Percentiles rank a stretch among this genome's conserved stretches.
phyloP scores from a whole-genome alignment of 2,329 filamentous ascomycete species.

The Colletotrichum spaethianum region DNA sequence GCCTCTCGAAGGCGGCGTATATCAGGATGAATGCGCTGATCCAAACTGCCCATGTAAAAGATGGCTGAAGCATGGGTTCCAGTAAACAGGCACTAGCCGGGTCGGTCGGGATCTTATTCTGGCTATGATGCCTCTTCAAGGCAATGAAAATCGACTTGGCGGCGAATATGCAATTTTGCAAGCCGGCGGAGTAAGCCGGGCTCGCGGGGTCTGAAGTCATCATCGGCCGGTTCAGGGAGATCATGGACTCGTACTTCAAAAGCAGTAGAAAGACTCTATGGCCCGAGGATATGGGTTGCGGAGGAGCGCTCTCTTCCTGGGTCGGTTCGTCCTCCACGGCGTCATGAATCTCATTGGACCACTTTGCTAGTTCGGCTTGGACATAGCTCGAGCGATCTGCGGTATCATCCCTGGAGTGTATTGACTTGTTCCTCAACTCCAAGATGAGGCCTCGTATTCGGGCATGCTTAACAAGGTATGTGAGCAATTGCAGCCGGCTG shows the following conservation, averaged over 20 bases:
- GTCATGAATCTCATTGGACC: conserved; percentile 68
- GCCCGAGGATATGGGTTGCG: conserved; percentile 37
- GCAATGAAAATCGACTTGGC: conserved; percentile 62
- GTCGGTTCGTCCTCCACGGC: conserved; percentile 55
- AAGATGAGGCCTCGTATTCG: conserved; percentile 65
- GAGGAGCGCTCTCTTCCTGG: conserved; percentile 41
- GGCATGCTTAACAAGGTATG: conserved; percentile 61
- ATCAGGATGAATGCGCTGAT: conserved; percentile 67
- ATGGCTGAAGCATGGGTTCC: conserved; percentile 61
- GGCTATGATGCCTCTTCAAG: conserved; percentile 49
- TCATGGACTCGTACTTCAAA: conserved; percentile 64
- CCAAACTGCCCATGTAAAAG: conserved; percentile 67
- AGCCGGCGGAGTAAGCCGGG: conserved; percentile 60
- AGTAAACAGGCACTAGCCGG: conserved; percentile 32
- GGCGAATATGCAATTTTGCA: conserved; percentile 66
- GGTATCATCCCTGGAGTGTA: conserved; percentile 60
- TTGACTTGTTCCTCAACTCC: conserved; percentile 66
- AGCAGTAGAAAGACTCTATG: conserved; percentile 60
- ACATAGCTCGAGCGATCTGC: conserved; percentile 60
- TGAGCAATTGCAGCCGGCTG: conserved; percentile 53
- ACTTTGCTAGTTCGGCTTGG: conserved; percentile 63
- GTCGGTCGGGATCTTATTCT: conserved; percentile 33
- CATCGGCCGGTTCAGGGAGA: conserved; percentile 65
- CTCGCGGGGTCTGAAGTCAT: conserved; percentile 60
- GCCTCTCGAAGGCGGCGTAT: conserved; percentile 62